Evolutionary conservation across 1,284 basidiomycete genomes (phyloP), one percentile per base, ranked within the genome.

Genomic region (Xerocomus cyaneibrunnescens): DNA sequence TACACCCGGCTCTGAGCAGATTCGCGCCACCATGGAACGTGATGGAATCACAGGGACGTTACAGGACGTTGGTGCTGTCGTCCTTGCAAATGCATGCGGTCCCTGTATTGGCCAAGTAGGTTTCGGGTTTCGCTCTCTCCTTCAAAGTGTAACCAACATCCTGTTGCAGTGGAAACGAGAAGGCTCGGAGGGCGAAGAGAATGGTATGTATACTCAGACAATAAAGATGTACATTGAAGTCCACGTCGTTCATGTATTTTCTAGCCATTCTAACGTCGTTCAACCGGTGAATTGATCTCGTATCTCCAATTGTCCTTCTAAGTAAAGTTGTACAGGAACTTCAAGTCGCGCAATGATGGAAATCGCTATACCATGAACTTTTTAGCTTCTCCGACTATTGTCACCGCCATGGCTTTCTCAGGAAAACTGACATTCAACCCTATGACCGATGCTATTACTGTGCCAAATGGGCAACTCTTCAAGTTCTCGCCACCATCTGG

Each of bases 281-380:
- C 79, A 99, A 99, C 75, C 85, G 94, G 69, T 87, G 57, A 49
- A 65, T 22, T 37, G 37, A n/a, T 4, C 28, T 46, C 10, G 48
- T 23, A 23, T 28, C 13, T 28, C 31, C 12, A 41, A 19, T 23
- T 16, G 28, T 35, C 8, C 14, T 49, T 45, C 37, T 35, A 27
- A 56, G 19, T 45, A 37, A 45, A 28, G 17, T 42, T 45, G 42
- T 51, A 34, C 55, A 81, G 83, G 34, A 92, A 99, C 76, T 99
- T 99, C 80, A 94, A 93, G 72, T 94, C 92, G 3, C 85, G 97
- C 59, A 99, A 99, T 71, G 97, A 99, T 67, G 97, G 96, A 36
- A 99, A 99, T 72, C 78, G 82, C 54, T 78, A 89, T 58, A 99
- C 96, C 17, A 96, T 97, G 94, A 98, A 99, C 74, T 97, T 99